Conservation (phyloP, 2,329 filamentous ascomycete species). For the Cylindrodendrum hubeiense region DNA sequence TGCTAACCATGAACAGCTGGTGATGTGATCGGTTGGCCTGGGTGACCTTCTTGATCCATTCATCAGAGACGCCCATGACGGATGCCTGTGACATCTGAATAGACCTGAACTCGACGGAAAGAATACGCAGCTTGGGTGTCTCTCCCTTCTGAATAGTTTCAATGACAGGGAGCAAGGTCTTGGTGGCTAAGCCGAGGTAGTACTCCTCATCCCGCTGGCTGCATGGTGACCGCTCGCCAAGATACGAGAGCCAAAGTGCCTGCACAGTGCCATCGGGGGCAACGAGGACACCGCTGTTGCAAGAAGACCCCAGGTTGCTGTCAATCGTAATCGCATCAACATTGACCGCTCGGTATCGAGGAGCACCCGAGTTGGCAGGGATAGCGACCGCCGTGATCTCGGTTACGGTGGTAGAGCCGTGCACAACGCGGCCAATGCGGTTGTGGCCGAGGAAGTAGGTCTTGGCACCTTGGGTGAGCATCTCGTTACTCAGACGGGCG, state of each 20-base stretch:
- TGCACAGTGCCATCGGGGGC: slow-evolving; percentile 92
- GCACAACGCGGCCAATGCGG: slow-evolving; percentile 91
- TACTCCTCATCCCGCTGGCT: slow-evolving; percentile 94
- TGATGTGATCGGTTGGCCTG: slow-evolving; percentile 91
- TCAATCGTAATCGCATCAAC: slow-evolving; percentile 98
- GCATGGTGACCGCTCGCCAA: slow-evolving; percentile 86
- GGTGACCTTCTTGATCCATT: slow-evolving; percentile 94
- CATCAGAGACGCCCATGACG: slow-evolving; percentile 95
- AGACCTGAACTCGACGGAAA: slow-evolving; percentile 94
- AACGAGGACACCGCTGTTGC: slow-evolving; percentile 92
- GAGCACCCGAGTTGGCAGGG: slow-evolving; percentile 90
- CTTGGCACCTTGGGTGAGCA: slow-evolving; percentile 91
- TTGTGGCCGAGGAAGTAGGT: slow-evolving; percentile 99
- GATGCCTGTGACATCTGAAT: slow-evolving; percentile 97
- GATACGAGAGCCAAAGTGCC: slow-evolving; percentile 95
- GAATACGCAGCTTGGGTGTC: slow-evolving; percentile 85
- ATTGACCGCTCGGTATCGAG: slow-evolving; percentile 94
- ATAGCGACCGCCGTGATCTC: slow-evolving; percentile 98
- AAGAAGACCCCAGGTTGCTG: slow-evolving; percentile 90
- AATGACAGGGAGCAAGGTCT: slow-evolving; percentile 89
- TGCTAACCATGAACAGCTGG: slow-evolving; percentile 98
- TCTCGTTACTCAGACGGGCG: slow-evolving; percentile 83
- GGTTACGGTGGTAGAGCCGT: slow-evolving; percentile 93
- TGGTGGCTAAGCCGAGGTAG: slow-evolving; percentile 90
- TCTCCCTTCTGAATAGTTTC: slow-evolving; percentile 84